These are phyloP conservation scores for Dactylellina sp. DNA, from an alignment of 2,329 filamentous ascomycete genomes.

Conservation along the genomic window DNA sequence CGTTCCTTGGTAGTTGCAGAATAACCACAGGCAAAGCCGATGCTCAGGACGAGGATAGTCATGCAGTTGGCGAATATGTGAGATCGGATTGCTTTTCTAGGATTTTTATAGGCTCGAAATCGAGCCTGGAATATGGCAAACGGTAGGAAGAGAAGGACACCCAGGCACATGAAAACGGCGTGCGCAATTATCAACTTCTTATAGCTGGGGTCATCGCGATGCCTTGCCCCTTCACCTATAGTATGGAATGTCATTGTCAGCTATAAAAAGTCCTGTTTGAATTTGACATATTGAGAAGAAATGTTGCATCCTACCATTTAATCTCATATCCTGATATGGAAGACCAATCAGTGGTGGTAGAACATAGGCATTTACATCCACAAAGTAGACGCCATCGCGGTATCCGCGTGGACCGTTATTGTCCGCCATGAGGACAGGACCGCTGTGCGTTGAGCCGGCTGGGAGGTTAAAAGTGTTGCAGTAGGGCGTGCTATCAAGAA, in stretches of 20 bases:
- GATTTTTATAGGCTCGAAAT: conserved; percentile 73
- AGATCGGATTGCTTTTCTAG: conserved; percentile 73
- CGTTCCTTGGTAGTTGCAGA: conserved; percentile 74
- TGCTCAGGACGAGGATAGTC: conserved; percentile 75
- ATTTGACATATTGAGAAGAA: conserved; percentile 12
- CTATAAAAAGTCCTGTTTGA: not conserved
- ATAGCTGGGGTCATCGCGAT: conserved; percentile 66
- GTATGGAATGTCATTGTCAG: conserved; percentile 18
- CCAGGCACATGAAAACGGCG: conserved; percentile 76
- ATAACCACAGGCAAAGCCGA: conserved; percentile 79
- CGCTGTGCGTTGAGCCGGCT: conserved; percentile 33
- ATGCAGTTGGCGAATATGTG: conserved; percentile 81
- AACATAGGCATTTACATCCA: conserved; percentile 53
- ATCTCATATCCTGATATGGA: conserved; percentile 50
- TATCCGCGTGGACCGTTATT: conserved; percentile 53
- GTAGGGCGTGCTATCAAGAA: not conserved
- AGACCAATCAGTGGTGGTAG: conserved; percentile 54
- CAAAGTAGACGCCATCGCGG: conserved; percentile 51
- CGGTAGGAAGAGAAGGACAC: conserved; percentile 80
- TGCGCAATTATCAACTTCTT: conserved; percentile 77
- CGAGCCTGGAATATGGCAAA: conserved; percentile 78
- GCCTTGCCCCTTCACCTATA: conserved; percentile 59
- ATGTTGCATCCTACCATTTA: conserved; percentile 34
- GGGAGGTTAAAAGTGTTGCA: conserved; percentile 20
- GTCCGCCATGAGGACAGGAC: conserved; percentile 41